Conservation (phyloP, 768 basidiomycete genomes). For the Agrocybe chaxingu region DNA sequence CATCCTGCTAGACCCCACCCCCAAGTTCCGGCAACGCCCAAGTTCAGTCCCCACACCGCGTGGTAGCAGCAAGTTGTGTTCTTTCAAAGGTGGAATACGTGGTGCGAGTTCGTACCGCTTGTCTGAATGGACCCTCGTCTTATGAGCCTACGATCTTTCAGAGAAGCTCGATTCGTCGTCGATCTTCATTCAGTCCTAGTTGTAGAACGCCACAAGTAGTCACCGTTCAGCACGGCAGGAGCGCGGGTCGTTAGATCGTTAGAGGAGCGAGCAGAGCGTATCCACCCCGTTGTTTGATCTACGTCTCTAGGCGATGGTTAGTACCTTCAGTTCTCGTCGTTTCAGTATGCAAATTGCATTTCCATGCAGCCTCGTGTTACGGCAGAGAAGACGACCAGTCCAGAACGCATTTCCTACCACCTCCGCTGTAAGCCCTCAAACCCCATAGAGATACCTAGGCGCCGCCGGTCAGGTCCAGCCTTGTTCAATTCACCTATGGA, state of each 20-base stretch:
- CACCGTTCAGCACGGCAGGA: not conserved
- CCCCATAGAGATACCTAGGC: conserved; percentile 45
- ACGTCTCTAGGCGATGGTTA: conserved; percentile 11
- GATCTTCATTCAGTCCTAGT: too few species aligned
- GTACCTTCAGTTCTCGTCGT: not conserved
- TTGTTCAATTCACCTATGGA: conserved; percentile 24
- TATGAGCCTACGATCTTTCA: too few species aligned
- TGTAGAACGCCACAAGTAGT: too few species aligned
- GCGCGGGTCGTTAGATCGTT: not conserved
- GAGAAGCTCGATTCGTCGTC: too few species aligned
- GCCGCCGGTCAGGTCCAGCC: conserved; percentile 22
- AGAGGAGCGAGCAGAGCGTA: not conserved
- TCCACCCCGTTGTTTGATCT: not conserved
- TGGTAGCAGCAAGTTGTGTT: too few species aligned
- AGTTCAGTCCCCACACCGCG: too few species aligned
- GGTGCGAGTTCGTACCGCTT: too few species aligned
- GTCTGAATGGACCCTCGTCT: too few species aligned
- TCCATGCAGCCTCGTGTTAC: conserved; percentile 14
- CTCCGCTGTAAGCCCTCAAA: conserved; percentile 27
- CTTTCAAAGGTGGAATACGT: too few species aligned
- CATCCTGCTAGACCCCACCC: too few species aligned
- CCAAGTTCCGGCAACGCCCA: too few species aligned
- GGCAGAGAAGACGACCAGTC: conserved; percentile 12
- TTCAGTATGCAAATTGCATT: not conserved
- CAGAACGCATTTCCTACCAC: conserved; percentile 17